These are phyloP conservation scores for Euphorbia lathyris DNA, from an alignment of 345 rosid genomes.

Conservation along the genomic window DNA sequence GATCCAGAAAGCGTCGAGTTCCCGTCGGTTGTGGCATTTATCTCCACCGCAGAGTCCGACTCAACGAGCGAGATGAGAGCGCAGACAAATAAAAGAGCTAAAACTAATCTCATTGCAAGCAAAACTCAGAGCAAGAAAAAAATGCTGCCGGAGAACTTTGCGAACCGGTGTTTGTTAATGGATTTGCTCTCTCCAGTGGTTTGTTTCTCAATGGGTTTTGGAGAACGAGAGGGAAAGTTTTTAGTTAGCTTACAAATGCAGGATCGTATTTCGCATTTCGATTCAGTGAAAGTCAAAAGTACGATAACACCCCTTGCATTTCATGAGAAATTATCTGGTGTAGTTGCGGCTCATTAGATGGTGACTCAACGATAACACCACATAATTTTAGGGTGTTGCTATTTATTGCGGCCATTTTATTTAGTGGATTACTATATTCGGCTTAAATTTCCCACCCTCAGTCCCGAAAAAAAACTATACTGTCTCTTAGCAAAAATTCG, in stretches of 20 bases:
- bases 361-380: not conserved
- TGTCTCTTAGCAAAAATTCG: too few species aligned
- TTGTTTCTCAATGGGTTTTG: not conserved
- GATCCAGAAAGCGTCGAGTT: slow-evolving; percentile 48
- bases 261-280: slow-evolving; percentile 13
- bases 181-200: not conserved
- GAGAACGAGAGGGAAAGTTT: slow-evolving; percentile 12
- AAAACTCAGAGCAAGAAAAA: not conserved
- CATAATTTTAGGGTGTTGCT: too few species aligned
- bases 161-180: not conserved
- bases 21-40: slow-evolving; percentile 10
- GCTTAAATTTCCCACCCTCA: too few species aligned
- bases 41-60: slow-evolving; percentile 29
- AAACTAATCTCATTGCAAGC: slow-evolving; percentile 15
- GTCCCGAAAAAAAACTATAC: too few species aligned
- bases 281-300: not conserved
- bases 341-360: not conserved
- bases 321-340: not conserved
- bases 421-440: too few species aligned
- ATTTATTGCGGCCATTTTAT: too few species aligned
- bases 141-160: not conserved
- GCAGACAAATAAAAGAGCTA: not conserved
- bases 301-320: not conserved
- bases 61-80: slow-evolving; percentile 21
- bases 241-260: slow-evolving; percentile 12